These are phyloP conservation scores for Globisporangium apiculatum DNA, from an alignment of 352 stramenopile species.

Conservation along the genomic window DNA sequence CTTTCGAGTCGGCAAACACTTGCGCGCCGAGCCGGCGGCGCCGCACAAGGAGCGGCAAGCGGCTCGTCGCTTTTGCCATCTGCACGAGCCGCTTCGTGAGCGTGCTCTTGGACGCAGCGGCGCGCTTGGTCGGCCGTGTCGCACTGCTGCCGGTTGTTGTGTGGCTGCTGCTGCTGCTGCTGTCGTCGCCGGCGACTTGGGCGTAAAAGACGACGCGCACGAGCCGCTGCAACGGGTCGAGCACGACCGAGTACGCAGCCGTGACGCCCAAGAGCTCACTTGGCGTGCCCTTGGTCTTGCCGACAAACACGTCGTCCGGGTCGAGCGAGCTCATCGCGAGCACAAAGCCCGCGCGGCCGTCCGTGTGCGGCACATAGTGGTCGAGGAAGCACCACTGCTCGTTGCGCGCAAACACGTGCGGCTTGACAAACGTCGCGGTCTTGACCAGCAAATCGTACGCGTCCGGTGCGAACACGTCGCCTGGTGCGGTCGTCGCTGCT, in stretches of 20 bases:
- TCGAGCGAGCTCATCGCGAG: constrained; percentile 31
- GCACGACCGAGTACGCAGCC: constrained; percentile 22
- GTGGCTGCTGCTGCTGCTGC: background rate
- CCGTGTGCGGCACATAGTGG: constrained; percentile 11
- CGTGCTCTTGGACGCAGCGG: constrained; percentile 6
- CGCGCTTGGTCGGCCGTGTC: background rate
- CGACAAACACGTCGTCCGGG: constrained; percentile 41
- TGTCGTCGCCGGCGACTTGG: constrained; percentile 11
- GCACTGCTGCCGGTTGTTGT: too few relatives aligned
- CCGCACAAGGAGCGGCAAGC: constrained; percentile 26
- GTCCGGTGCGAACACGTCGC: constrained; percentile 1
- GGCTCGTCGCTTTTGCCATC: constrained; percentile 29
- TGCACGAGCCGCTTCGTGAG: constrained; percentile 21
- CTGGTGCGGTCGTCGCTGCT: too few relatives aligned
- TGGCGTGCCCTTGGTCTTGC: constrained; percentile 32
- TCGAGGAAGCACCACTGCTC: constrained; percentile 45
- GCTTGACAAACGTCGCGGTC: constrained; percentile 36
- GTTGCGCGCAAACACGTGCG: constrained; percentile 33
- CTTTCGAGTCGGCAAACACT: constrained; percentile 22
- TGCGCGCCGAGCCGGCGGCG: constrained; percentile 25
- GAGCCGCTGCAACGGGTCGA: constrained; percentile 4
- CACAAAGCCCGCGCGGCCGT: constrained; percentile 19
- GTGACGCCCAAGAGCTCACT: constrained; percentile 22
- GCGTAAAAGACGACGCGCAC: constrained; percentile 36
- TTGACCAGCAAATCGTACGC: constrained; percentile 27